Evolutionary conservation across 139 green algal genomes (phyloP), one percentile per base, ranked within the genome.

Genomic region (Raphidocelis subcapitata): DNA sequence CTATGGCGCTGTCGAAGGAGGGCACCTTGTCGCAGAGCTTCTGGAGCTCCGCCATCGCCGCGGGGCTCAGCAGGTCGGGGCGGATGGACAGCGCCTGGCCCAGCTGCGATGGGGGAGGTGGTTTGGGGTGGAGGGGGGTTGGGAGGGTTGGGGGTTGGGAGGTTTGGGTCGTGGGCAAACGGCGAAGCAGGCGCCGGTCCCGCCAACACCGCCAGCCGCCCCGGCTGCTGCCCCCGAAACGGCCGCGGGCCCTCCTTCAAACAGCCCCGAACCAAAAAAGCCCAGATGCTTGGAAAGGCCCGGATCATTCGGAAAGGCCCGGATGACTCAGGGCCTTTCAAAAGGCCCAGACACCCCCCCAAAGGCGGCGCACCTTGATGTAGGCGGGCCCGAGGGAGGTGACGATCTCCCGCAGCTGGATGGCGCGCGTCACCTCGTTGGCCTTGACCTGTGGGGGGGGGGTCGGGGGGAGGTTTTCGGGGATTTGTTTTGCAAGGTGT

Each of bases 21-120:
- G 94, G 94, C 67, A 98, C 95, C 84, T 99, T 99, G 87, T 99
- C 96, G 81, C 96, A 99, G 61, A 99, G 89, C 88, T 98, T 97
- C 85, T 99, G 96, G 75, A 99, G 85, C 87, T 99, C 96, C 64
- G 87, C 88, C 96, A 99, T 99, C 33, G 96, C 96, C 3, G 91
- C 88, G 20, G 96, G 96, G 3, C 85, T 94, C 32, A 99, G 90
- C 21, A 99, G 70, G 84, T 99, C 96, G 20, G 96, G 96, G 5
- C 96, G 87, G 80, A 99, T 99, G 59, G 86, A 93, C 62, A 99
- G 82, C 29, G 96, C 92, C 83, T 97, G 90, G 1, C 88, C 89
- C 20, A 96, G 82, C 76, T 96, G 97, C 74, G 97, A 96, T 81
- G 96, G 92, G 14, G 94, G 89, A n/a, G n/a, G n/a, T n/a, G n/a